These are phyloP conservation scores for Fraxinus ornus DNA, from an alignment of 305 asterid genomes.

Conservation along the genomic window DNA sequence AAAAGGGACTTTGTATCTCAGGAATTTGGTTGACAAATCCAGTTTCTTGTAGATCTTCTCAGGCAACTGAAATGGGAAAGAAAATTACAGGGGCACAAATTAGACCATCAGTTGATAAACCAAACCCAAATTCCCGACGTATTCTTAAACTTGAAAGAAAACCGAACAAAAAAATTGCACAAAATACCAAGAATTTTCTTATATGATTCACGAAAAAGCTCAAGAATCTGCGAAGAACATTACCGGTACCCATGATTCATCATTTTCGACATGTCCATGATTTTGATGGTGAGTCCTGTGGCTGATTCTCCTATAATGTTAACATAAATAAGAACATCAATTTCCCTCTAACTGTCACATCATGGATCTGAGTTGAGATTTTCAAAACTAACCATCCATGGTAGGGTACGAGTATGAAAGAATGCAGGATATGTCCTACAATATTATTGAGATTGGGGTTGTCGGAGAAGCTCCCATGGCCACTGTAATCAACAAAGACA, in stretches of 20 bases:
- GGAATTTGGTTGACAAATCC: constrained; percentile 57
- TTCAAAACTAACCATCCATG: constrained; percentile 71
- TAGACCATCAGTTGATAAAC: not conserved
- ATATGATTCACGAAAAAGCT: not conserved
- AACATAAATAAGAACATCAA: not conserved
- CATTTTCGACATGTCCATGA: constrained; percentile 92
- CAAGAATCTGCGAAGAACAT: not conserved
- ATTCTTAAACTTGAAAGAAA: not conserved
- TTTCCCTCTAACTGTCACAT: not conserved
- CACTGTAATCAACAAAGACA: constrained; percentile 37
- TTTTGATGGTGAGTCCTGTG: constrained; percentile 90
- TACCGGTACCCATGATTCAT: constrained; percentile 91
- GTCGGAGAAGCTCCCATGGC: constrained; percentile 89
- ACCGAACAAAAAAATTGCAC: not conserved
- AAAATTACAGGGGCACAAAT: not conserved
- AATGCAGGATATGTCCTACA: constrained; percentile 66
- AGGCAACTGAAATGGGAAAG: constrained; percentile 32
- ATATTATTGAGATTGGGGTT: constrained; percentile 54
- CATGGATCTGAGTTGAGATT: not conserved
- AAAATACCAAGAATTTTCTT: not conserved
- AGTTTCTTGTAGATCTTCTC: constrained; percentile 60
- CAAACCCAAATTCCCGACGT: not conserved
- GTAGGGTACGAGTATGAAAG: constrained; percentile 86
- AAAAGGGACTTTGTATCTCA: constrained; percentile 82
- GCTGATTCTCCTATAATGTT: constrained; percentile 73